Evolutionary conservation across 345 rosid species (phyloP), one percentile per base, ranked within the genome.

Genomic region (Boechera divaricarpa): DNA sequence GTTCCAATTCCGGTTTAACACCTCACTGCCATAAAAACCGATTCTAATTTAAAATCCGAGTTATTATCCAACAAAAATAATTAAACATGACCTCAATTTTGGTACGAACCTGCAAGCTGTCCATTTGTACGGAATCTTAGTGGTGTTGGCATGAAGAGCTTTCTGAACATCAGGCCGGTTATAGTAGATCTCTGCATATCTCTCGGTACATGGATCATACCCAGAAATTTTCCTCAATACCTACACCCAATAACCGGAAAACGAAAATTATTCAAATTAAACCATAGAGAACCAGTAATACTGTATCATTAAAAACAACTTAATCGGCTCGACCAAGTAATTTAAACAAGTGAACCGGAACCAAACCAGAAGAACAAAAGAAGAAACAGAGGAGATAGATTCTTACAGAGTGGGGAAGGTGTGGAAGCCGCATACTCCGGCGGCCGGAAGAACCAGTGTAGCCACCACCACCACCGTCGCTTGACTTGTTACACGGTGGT

Each of bases 141-240:
- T 90, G 15, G 11, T 55, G 57, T 96, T 93, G 18, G 98, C 97
- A 80, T 93, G 99, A 41, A 95, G 87, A 10, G 98, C 97, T 64
- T 38, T 86, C 78, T 95, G 98, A 62, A 93, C 99, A 70, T 93
- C 97, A 8, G 87, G 92, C 55, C 97, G 82, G 67, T 96, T 96
- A 85, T 93, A 96, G 78, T 93, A 96, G 0, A 87, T 78, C 88
- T 96, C 98, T 15, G 99, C 99, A 77, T 96, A 86, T 79, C 87
- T 91, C 77, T 96, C 99, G 2, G 96, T 92, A 63, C 99, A 96
- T n/a, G 99, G 99, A 84, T 96, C 99, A 74, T 96, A 96, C 2
- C 99, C 99, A 2, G 92, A 74, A 2, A 89, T 39, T 71, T 73
- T 86, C 87, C 89, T 57, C 76, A 88, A 77, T 44, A 80, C 81